Conservation (phyloP, 2,329 filamentous ascomycete species). For the Scedosporium boydii region DNA sequence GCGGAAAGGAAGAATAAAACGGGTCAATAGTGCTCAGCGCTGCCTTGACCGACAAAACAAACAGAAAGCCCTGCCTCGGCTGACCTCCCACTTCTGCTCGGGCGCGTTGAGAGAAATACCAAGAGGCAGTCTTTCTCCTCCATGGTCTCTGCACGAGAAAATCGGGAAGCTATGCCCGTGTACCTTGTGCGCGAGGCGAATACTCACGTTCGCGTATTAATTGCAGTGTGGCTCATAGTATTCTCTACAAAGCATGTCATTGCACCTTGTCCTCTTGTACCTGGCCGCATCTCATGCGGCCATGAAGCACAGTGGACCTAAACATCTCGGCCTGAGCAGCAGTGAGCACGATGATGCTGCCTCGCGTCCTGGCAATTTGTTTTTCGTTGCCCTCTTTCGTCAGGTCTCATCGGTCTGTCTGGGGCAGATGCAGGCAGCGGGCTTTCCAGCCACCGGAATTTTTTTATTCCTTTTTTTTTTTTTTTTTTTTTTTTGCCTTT, state of each 20-base stretch:
- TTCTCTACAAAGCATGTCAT: not conserved
- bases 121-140: not conserved
- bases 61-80: constrained; percentile 15
- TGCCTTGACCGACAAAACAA: constrained; percentile 21
- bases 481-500: not conserved
- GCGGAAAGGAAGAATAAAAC: constrained; percentile 19
- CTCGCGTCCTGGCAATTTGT: not conserved
- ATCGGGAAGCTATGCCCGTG: not conserved
- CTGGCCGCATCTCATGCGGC: constrained; percentile 10
- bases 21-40: not conserved
- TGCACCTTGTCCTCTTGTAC: constrained; percentile 4
- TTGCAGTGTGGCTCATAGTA: not conserved
- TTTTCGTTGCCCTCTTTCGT: not conserved
- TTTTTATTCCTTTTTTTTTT: too few relatives aligned
- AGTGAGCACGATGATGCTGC: too few relatives aligned
- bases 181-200: not conserved
- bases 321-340: constrained; percentile 2
- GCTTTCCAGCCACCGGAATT: constrained; percentile 3
- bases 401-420: not conserved
- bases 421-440: not conserved
- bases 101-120: constrained; percentile 8
- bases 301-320: constrained; percentile 17
- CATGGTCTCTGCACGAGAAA: not conserved
- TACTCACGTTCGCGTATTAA: not conserved
- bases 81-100: constrained; percentile 9